Percentiles rank a stretch among this genome's conserved stretches.
These are phyloP conservation scores for Aspergillus nanangensis DNA, from an alignment of 495 filamentous ascomycete species.

Conservation along the genomic window DNA sequence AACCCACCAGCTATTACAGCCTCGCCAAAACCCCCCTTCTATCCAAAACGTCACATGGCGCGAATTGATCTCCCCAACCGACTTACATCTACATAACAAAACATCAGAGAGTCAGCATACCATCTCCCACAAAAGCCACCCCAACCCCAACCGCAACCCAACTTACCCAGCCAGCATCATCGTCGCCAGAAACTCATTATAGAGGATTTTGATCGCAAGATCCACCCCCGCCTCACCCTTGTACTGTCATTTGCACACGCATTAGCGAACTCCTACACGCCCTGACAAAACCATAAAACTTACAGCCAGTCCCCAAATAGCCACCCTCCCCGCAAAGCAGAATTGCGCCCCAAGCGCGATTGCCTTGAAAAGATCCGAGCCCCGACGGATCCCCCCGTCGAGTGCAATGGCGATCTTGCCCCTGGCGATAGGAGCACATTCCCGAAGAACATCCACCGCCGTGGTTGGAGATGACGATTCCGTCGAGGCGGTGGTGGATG, in stretches of 20 bases:
- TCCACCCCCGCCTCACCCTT: neutral
- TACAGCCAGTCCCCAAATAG: conserved; percentile 62
- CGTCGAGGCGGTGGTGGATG: conserved; percentile 70
- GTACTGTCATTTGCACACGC: too few relatives aligned
- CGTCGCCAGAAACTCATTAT: neutral
- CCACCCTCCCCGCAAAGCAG: conserved; percentile 72
- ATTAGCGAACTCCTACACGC: too few relatives aligned
- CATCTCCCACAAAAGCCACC: too few relatives aligned
- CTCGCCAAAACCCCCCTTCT: too few relatives aligned
- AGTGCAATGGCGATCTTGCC: conserved; percentile 74
- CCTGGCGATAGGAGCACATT: conserved; percentile 80
- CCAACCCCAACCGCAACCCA: too few relatives aligned
- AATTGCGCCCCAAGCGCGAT: conserved; percentile 77
- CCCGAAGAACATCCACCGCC: too few relatives aligned
- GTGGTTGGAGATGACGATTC: conserved; percentile 89
- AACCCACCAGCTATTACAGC: too few relatives aligned
- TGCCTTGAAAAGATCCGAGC: conserved; percentile 86
- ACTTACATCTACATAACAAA: too few relatives aligned
- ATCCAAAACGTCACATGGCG: too few relatives aligned
- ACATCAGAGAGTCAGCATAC: too few relatives aligned
- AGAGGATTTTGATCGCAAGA: neutral
- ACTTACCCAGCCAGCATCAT: conserved; percentile 1
- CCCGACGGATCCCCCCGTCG: conserved; percentile 92
- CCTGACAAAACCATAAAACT: conserved; percentile 3
- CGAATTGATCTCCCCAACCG: too few relatives aligned